These are phyloP conservation scores for Sonneratia alba DNA, from an alignment of 345 rosid genomes.

Conservation along the genomic window DNA sequence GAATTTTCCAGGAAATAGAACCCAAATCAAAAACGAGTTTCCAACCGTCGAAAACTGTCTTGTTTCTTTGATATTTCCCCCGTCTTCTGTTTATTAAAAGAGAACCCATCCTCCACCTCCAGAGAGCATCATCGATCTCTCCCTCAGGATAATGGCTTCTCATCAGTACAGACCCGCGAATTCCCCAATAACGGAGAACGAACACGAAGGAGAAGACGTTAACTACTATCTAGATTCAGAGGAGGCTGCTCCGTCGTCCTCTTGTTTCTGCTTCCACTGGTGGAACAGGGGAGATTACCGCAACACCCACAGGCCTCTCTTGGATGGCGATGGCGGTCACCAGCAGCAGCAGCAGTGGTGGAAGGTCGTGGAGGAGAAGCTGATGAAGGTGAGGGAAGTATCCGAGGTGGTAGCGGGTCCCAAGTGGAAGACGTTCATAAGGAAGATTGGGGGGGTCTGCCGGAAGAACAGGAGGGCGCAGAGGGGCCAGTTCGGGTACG, in stretches of 20 bases:
- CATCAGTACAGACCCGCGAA: constrained; percentile 4
- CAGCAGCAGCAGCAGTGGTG: not conserved
- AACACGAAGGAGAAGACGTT: constrained; percentile 18
- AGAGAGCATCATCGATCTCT: not conserved
- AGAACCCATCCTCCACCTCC: not conserved
- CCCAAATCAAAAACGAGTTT: not conserved
- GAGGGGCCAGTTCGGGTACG: constrained; percentile 28
- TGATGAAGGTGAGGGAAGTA: constrained; percentile 33
- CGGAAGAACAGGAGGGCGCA: constrained; percentile 13
- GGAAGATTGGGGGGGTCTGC: constrained; percentile 30
- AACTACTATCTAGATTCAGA: constrained; percentile 9
- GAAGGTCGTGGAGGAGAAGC: constrained; percentile 14
- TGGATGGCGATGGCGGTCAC: not conserved
- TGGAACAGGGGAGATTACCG: constrained; percentile 1
- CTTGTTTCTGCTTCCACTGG: constrained; percentile 33
- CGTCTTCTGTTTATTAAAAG: not conserved
- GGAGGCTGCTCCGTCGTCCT: not conserved
- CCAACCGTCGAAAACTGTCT: not conserved
- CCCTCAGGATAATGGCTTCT: constrained; percentile 6
- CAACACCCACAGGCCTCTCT: constrained; percentile 8
- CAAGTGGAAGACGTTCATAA: constrained; percentile 41
- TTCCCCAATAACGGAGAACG: constrained; percentile 24
- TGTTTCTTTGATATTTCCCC: constrained; percentile 2
- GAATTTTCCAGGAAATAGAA: not conserved
- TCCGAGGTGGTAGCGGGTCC: constrained; percentile 47